Conservation (phyloP, 225 moss, liverwort and hornwort genomes). For the Straminergon stramineum region DNA sequence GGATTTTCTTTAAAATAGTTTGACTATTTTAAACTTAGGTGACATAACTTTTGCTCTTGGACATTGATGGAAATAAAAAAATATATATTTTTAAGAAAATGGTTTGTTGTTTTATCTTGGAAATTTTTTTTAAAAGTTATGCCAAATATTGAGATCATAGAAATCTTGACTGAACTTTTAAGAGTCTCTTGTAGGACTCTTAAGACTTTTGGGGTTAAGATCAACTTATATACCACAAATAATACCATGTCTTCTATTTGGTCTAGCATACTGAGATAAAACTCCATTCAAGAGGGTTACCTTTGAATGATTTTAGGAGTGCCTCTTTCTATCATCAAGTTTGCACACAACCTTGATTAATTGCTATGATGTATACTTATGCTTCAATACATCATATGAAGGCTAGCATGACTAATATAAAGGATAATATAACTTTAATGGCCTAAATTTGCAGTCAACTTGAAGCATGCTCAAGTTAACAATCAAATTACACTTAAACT, state of each 20-base stretch:
- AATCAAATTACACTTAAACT: background rate
- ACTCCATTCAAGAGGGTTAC: background rate
- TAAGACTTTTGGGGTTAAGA: background rate
- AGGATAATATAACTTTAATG: background rate
- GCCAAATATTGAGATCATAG: background rate
- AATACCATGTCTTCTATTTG: background rate
- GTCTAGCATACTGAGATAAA: background rate
- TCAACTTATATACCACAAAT: background rate
- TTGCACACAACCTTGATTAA: background rate
- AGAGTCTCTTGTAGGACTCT: fast-evolving
- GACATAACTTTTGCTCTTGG: background rate
- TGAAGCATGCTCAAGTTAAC: background rate
- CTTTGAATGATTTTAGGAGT: background rate
- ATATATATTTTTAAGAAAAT: fast-evolving
- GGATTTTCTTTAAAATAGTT: background rate
- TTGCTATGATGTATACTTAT: background rate
- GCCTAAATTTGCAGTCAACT: background rate
- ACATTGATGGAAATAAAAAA: background rate
- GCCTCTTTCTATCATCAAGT: fast-evolving
- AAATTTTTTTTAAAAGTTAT: background rate
- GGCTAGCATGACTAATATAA: background rate
- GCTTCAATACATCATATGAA: background rate
- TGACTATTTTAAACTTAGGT: background rate
- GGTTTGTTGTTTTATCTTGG: background rate
- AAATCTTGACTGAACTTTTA: fast-evolving